These are phyloP conservation scores for Blastocrithidia nonstop DNA, from an alignment of 208 protist genomes.

Conservation along the genomic window DNA sequence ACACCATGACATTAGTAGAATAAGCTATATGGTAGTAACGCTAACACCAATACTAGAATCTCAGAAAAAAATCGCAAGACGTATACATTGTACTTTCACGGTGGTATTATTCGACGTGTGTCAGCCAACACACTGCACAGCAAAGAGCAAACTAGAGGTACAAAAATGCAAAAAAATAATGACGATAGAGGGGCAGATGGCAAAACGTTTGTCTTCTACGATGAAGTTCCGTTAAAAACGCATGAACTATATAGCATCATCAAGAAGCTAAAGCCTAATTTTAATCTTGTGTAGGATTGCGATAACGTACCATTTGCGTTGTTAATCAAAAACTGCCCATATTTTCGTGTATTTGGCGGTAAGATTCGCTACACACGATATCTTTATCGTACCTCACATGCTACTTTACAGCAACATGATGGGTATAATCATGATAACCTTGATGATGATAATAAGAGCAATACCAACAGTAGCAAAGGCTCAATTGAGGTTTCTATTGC, in stretches of 20 bases:
- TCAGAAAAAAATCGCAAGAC: too few relatives aligned
- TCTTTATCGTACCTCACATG: conserved; percentile 9
- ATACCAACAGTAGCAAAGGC: background rate
- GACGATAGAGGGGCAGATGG: conserved; percentile 21
- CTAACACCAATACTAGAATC: too few relatives aligned
- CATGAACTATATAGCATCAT: conserved; percentile 50
- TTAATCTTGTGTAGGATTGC: conserved; percentile 41
- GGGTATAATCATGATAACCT: too few relatives aligned
- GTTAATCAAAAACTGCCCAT: conserved; percentile 64
- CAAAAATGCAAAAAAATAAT: too few relatives aligned
- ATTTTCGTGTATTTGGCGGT: conserved; percentile 43
- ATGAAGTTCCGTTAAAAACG: conserved; percentile 36
- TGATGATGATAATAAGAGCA: background rate
- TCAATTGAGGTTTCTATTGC: conserved; percentile 22
- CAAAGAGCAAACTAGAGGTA: too few relatives aligned
- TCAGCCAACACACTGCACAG: too few relatives aligned
- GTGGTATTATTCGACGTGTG: conserved; percentile 5
- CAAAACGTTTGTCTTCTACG: conserved; percentile 22
- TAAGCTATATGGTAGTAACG: conserved; percentile 1
- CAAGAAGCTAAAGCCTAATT: conserved; percentile 24
- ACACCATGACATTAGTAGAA: background rate
- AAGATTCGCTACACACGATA: conserved; percentile 67
- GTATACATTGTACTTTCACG: too few relatives aligned
- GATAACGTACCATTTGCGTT: conserved; percentile 60
- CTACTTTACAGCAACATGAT: too few relatives aligned